A percentile compares a stretch with the other conserved stretches of the same genome.
phyloP scores from a whole-genome alignment of 179 eudicot genomes.

The Nepenthes alata region DNA sequence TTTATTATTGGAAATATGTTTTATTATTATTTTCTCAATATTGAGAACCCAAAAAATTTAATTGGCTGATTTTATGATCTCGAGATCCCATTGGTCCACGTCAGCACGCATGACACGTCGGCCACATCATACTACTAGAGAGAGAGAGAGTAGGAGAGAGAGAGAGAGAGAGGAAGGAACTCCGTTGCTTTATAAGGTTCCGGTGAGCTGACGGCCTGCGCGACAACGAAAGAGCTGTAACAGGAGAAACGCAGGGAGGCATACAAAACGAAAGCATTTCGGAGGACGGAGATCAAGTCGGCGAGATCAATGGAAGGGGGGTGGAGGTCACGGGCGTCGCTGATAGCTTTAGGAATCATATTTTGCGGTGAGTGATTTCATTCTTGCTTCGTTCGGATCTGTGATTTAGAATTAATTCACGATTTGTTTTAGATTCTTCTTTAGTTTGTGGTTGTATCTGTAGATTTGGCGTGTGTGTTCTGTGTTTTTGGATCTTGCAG shows the following conservation, averaged over 20 bases:
- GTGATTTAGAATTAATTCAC: not conserved
- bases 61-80: not conserved
- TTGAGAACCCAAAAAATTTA: not conserved
- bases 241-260: not conserved
- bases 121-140: not conserved
- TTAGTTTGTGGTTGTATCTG: too few species aligned
- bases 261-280: not conserved
- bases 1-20: too few species aligned
- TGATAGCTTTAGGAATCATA: constrained; percentile 20
- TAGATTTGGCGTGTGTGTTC: too few species aligned
- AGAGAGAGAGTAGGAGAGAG: too few species aligned
- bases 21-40: not conserved
- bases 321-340: constrained; percentile 24
- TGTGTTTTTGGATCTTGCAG: too few species aligned
- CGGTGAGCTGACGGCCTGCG: not conserved
- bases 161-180: not conserved
- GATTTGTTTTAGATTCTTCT: not conserved
- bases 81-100: constrained; percentile 31
- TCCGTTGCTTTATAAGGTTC: not conserved
- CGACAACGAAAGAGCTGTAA: not conserved
- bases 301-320: constrained; percentile 11
- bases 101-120: constrained; percentile 19
- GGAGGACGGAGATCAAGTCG: not conserved
- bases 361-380: constrained; percentile 20
- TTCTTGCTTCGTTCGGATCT: not conserved